Conservation (phyloP, 371 early-diverging fungal species). For the Spraguea lophii region DNA sequence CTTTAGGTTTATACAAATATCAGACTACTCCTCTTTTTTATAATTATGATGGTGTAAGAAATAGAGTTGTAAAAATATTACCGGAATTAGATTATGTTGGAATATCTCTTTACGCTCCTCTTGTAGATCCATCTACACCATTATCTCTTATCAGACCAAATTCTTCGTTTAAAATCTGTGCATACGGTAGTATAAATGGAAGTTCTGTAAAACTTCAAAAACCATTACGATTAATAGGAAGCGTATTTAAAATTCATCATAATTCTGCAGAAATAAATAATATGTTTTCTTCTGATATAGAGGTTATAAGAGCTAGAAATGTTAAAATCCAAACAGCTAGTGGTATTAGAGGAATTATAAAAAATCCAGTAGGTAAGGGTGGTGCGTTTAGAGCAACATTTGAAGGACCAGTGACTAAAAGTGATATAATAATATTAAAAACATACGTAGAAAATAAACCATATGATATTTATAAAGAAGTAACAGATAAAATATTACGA, state of each 20-base stretch:
- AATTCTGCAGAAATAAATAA: conserved; percentile 93
- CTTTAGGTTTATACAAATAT: conserved; percentile 91
- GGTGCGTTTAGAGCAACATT: conserved; percentile 95
- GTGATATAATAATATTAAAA: conserved; percentile 81
- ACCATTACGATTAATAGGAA: conserved; percentile 88
- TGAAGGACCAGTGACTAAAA: conserved; percentile 78
- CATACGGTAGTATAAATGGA: conserved; percentile 78
- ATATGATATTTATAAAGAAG: conserved; percentile 68
- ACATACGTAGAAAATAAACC: conserved; percentile 83
- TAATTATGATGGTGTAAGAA: conserved; percentile 56
- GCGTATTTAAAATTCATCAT: conserved; percentile 69
- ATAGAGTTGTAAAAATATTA: conserved; percentile 87
- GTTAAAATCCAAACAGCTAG: conserved; percentile 77
- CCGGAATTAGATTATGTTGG: conserved; percentile 34
- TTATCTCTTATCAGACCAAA: conserved; percentile 54
- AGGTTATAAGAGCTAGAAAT: conserved; percentile 92
- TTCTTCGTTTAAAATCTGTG: conserved; percentile 63
- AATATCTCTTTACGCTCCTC: conserved; percentile 63
- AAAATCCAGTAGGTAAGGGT: conserved; percentile 56
- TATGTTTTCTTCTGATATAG: conserved; percentile 90
- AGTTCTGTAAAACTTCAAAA: conserved; percentile 75
- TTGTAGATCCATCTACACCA: conserved; percentile 72
- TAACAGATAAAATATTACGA: conserved; percentile 57
- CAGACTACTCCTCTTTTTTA: conserved; percentile 81
- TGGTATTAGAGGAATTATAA: conserved; percentile 90